Evolutionary conservation across 2,329 filamentous ascomycete species (phyloP).

Genomic region (Fusarium chlamydosporum): DNA sequence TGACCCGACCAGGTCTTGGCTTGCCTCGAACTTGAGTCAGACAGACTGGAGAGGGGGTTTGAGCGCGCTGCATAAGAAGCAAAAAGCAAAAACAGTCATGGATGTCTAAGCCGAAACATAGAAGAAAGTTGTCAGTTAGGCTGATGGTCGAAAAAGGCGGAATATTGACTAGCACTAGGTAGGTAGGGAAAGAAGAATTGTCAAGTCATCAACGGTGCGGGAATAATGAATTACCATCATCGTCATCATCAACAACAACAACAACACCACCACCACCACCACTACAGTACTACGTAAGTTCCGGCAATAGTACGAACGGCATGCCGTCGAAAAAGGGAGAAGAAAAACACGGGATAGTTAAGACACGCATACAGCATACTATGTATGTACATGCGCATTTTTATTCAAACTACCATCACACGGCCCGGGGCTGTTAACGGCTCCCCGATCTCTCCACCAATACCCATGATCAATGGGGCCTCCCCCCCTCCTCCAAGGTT

Average conservation of each 20-base stretch:
- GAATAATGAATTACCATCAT: background rate
- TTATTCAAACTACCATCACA: constrained; percentile 4
- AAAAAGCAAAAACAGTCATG: constrained; percentile 8
- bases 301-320: background rate
- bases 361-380: too few relatives aligned
- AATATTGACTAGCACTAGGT: background rate
- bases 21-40: constrained; percentile 23
- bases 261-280: too few relatives aligned
- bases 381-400: background rate
- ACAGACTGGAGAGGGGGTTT: constrained; percentile 13
- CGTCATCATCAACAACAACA: too few relatives aligned
- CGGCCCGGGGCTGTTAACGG: constrained; percentile 29
- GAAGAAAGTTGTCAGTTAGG: constrained; percentile 1
- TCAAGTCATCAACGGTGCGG: background rate
- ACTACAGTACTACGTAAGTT: background rate
- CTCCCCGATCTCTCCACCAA: constrained; percentile 41
- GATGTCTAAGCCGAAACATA: constrained; percentile 13
- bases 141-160: constrained; percentile 2
- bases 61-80: constrained; percentile 9
- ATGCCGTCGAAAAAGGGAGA: background rate
- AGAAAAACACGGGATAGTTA: background rate
- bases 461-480: constrained; percentile 7
- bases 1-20: constrained; percentile 5
- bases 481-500: constrained; percentile 9
- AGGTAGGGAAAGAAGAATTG: background rate